Evolutionary conservation across 1,139 yeast species (phyloP), one percentile per base, ranked within the genome.

Genomic region (Yamadazyma atlantica): DNA sequence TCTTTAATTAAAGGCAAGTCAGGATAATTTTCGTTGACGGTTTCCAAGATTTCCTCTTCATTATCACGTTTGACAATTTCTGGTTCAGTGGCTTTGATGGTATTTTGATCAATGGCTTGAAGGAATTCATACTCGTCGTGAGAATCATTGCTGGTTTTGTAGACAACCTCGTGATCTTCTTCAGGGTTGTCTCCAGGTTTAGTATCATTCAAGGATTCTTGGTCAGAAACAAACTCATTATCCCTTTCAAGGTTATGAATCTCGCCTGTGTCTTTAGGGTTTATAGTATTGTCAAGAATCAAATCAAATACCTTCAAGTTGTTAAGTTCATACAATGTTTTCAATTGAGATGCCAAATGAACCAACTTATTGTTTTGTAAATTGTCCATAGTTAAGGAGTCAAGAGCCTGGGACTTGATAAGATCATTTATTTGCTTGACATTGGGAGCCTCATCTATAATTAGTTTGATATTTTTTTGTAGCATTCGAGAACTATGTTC

Each of bases 1-100:
- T 85, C 78, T 9, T 68, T 60, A 36, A 92, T 86, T 17, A 60
- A 61, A 0, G 97, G 97, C 18, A 90, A 60, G 4, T 69, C 68
- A 1, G 97, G 97, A 34, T 19, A 21, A 19, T 18, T 17, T 18
- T 30, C 33, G 23, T 40, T 17, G 2, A 12, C 34, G 14, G 16
- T 16, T 10, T 33, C 11, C 15, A 15, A 32, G 7, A 40, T 26
- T 21, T 36, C 32, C 14, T 24, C 17, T 15, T 14, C 37, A 31
- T 34, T 38, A 11, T 33, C 35, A 13, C 37, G 38, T 22, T 19
- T 17, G 14, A 33, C 22, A 23, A 32, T 32, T 32, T 32, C 34
- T n/a, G 35, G 30, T 28, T 28, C 30, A 12, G 12, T 28, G 17
- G 16, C 11, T n/a, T 11, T 28, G 8, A 28, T 28, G 12, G 30